Conservation (phyloP, 768 basidiomycete species). For the Kwoniella shandongensis region DNA sequence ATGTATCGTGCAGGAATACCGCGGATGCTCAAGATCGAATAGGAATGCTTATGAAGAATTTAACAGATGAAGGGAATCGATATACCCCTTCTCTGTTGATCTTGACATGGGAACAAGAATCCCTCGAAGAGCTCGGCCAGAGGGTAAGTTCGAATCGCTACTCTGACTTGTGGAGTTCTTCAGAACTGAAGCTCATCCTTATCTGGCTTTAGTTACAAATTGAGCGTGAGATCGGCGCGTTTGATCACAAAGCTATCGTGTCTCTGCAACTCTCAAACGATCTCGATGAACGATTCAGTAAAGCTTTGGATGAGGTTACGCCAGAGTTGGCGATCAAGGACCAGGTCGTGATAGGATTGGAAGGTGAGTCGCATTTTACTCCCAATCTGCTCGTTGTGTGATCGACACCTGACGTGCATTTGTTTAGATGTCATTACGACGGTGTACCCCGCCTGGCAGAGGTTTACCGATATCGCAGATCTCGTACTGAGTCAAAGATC, state of each 20-base stretch:
- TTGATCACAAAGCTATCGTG: conserved; percentile 21
- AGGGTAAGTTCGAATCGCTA: conserved; percentile 24
- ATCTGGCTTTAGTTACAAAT: conserved; percentile 15
- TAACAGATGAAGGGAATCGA: conserved; percentile 7
- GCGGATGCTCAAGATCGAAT: conserved; percentile 38
- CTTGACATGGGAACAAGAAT: conserved; percentile 40
- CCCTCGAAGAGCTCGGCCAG: conserved; percentile 26
- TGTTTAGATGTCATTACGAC: conserved; percentile 16
- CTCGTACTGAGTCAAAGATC: neutral
- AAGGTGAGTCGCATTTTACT: conserved; percentile 4
- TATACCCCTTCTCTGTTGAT: conserved; percentile 32
- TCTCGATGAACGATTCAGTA: conserved; percentile 28
- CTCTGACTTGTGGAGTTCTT: neutral
- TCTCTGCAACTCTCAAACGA: conserved; percentile 33
- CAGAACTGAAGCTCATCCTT: neutral
- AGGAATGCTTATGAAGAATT: conserved; percentile 8
- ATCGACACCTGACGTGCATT: neutral
- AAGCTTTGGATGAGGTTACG: conserved; percentile 11
- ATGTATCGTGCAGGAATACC: conserved; percentile 19
- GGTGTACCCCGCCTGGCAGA: conserved; percentile 16
- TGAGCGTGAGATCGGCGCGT: conserved; percentile 13
- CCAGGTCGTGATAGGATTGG: conserved; percentile 18
- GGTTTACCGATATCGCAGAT: conserved; percentile 10
- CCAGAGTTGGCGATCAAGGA: conserved; percentile 20
- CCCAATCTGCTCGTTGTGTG: neutral